Evolutionary conservation across 2,329 filamentous ascomycete genomes (phyloP).

Genomic region (Penicillium sp.): DNA sequence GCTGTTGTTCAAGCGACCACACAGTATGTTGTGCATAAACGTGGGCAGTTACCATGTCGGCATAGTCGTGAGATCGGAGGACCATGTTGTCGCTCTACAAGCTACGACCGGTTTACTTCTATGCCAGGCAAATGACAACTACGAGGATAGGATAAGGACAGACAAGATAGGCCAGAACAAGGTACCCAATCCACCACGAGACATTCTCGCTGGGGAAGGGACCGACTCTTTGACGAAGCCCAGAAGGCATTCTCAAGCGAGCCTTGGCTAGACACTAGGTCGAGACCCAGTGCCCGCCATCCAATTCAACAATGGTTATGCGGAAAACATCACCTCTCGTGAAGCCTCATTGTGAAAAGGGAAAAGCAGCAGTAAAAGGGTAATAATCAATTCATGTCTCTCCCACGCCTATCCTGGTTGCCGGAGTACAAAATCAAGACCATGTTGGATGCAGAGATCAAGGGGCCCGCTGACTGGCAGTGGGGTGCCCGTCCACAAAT

Average conservation of each 20-base stretch:
- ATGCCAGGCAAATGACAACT: conserved; percentile 17
- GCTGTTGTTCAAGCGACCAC: not conserved
- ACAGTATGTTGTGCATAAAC: too few relatives aligned
- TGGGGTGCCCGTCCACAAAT: conserved; percentile 15
- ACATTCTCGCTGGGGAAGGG: conserved; percentile 5
- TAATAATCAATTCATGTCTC: conserved; percentile 37
- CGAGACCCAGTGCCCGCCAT: conserved; percentile 18
- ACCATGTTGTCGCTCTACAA: not conserved
- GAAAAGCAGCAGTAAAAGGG: conserved; percentile 27
- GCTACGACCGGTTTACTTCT: conserved; percentile 16
- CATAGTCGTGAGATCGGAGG: not conserved
- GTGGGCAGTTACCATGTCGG: not conserved
- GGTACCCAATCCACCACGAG: conserved; percentile 12
- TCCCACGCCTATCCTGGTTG: conserved; percentile 40
- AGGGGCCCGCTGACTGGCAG: conserved; percentile 18
- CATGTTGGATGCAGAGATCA: conserved; percentile 25
- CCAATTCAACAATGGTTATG: conserved; percentile 55
- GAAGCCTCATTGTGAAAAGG: conserved; percentile 57
- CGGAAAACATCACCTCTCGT: conserved; percentile 55
- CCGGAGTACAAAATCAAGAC: conserved; percentile 34
- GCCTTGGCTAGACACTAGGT: conserved; percentile 13
- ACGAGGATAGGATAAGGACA: conserved; percentile 19
- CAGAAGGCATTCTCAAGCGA: conserved; percentile 19
- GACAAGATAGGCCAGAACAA: conserved; percentile 24
- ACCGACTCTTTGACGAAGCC: conserved; percentile 23